Percentiles rank a stretch among this genome's conserved stretches.
phyloP scores from a whole-genome alignment of 2,329 filamentous ascomycete species.

The Phoma herbarum region DNA sequence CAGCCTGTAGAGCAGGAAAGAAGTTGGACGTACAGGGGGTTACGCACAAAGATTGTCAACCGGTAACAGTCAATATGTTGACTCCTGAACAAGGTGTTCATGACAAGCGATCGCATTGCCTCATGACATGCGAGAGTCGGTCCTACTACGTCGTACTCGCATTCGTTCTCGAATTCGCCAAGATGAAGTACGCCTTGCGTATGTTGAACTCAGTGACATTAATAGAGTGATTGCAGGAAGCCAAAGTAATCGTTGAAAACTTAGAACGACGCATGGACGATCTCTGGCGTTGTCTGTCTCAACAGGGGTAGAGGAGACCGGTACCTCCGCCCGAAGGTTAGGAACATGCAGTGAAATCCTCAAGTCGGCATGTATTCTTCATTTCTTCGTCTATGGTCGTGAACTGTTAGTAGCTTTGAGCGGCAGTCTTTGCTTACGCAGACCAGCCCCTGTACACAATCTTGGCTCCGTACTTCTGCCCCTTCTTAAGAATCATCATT shows the following conservation, averaged over 20 bases:
- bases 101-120: neutral
- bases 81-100: neutral
- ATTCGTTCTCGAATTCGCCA: neutral
- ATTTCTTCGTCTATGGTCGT: neutral
- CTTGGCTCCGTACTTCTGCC: slow-evolving; percentile 80
- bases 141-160: neutral
- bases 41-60: neutral
- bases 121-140: neutral
- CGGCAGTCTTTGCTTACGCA: slow-evolving; percentile 42
- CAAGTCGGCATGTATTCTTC: neutral
- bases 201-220: neutral
- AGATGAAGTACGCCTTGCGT: neutral
- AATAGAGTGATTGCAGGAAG: neutral
- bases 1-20: neutral
- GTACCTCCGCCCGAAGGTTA: neutral
- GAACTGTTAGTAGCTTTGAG: neutral
- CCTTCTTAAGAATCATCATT: slow-evolving; percentile 84
- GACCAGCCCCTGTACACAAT: slow-evolving; percentile 89
- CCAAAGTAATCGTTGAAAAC: neutral
- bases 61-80: neutral
- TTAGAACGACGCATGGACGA: neutral
- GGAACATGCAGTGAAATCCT: neutral
- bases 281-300: neutral
- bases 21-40: neutral
- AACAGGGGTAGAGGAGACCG: neutral